Conservation (phyloP, 495 filamentous ascomycete species). For the Usnea hakonensis region DNA sequence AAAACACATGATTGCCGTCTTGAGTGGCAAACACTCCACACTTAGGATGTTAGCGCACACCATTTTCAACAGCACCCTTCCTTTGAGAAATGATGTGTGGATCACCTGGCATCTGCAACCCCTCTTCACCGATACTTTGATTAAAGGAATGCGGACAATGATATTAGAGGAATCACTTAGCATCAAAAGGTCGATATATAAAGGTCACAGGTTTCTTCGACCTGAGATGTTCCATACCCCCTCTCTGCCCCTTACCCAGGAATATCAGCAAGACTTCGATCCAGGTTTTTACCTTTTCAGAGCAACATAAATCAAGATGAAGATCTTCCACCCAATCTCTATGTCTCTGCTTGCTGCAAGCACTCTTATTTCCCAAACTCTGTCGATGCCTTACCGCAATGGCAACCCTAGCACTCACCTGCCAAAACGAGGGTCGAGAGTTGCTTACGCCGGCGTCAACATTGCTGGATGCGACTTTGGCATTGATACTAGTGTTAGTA, state of each 20-base stretch:
- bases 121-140: not conserved
- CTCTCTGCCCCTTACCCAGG: not conserved
- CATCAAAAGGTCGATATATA: not conserved
- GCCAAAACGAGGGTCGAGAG: not conserved
- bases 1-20: not conserved
- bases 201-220: not conserved
- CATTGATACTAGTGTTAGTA: slow-evolving; percentile 4
- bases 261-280: not conserved
- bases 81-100: not conserved
- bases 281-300: not conserved
- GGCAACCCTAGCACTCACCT: not conserved
- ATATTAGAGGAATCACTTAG: not conserved
- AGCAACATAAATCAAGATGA: not conserved
- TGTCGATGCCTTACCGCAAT: not conserved
- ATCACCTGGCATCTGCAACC: not conserved
- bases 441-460: slow-evolving; percentile 28
- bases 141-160: not conserved
- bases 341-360: not conserved
- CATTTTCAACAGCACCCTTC: not conserved
- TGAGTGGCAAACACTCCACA: not conserved
- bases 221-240: not conserved
- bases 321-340: not conserved
- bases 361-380: not conserved
- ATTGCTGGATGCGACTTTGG: slow-evolving; percentile 31
- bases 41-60: not conserved